Conservation (phyloP, 2,329 filamentous ascomycete genomes). For the Fusarium subtropicale region DNA sequence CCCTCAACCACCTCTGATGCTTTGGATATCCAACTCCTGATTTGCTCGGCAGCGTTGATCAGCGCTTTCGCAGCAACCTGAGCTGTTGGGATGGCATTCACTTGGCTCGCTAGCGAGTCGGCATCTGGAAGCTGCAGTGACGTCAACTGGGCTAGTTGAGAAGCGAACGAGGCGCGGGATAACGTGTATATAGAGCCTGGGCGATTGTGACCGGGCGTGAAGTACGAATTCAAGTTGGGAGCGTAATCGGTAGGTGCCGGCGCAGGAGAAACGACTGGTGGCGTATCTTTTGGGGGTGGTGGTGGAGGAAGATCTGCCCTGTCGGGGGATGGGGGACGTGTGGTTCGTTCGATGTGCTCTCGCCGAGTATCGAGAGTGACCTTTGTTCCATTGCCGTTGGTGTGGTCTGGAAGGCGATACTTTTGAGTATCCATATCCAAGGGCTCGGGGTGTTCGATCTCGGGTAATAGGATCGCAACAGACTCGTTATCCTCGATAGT, state of each 20-base stretch:
- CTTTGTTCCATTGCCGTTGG: slow-evolving; percentile 75
- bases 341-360: slow-evolving; percentile 67
- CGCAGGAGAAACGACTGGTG: slow-evolving; percentile 48
- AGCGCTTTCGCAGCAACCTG: slow-evolving; percentile 85
- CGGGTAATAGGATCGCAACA: slow-evolving; percentile 57
- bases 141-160: slow-evolving; percentile 91
- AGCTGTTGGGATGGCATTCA: slow-evolving; percentile 86
- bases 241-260: slow-evolving; percentile 57
- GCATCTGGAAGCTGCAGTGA: slow-evolving; percentile 90
- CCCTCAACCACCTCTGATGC: slow-evolving; percentile 89
- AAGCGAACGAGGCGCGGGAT: slow-evolving; percentile 90
- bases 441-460: slow-evolving; percentile 63
- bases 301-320: slow-evolving; percentile 54
- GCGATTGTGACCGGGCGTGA: slow-evolving; percentile 74
- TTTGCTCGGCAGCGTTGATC: slow-evolving; percentile 89
- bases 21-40: slow-evolving; percentile 92
- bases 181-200: slow-evolving; percentile 93
- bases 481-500: slow-evolving; percentile 47
- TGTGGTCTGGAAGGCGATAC: slow-evolving; percentile 78
- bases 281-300: slow-evolving; percentile 57
- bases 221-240: slow-evolving; percentile 69
- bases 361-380: slow-evolving; percentile 67
- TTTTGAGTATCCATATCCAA: slow-evolving; percentile 78
- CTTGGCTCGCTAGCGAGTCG: slow-evolving; percentile 82
- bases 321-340: slow-evolving; percentile 55